Percentiles rank a stretch among this genome's conserved stretches.
These are phyloP conservation scores for Fulvia fulva DNA, from an alignment of 2,329 filamentous ascomycete genomes.

Conservation along the genomic window DNA sequence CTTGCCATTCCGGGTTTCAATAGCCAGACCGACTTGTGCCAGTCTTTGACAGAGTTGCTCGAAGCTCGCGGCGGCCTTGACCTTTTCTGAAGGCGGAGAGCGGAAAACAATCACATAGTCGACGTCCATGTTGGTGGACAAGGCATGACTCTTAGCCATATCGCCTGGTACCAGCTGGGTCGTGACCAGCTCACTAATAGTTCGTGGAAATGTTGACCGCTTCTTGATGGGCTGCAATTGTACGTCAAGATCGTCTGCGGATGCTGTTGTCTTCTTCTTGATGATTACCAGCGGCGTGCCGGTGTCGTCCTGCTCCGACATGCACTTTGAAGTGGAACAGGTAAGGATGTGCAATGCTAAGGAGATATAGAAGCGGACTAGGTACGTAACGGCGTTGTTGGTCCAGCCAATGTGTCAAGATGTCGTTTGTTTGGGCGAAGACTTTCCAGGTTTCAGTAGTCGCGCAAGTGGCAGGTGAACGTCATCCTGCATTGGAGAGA, in stretches of 20 bases:
- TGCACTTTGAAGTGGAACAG: neutral
- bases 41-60: conserved; percentile 72
- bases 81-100: conserved; percentile 63
- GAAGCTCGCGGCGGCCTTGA: conserved; percentile 69
- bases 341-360: neutral
- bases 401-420: neutral
- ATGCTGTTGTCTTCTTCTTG: conserved; percentile 15
- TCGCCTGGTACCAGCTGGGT: conserved; percentile 29
- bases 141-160: conserved; percentile 33
- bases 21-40: conserved; percentile 73
- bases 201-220: conserved; percentile 21
- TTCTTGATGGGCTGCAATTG: conserved; percentile 15
- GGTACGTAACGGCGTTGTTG: neutral
- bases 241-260: neutral
- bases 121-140: conserved; percentile 61
- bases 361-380: neutral
- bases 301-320: conserved; percentile 3
- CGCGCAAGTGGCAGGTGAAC: neutral
- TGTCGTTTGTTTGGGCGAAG: neutral
- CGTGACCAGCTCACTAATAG: conserved; percentile 30
- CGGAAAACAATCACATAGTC: conserved; percentile 86
- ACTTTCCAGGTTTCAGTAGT: neutral
- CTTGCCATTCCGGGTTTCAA: conserved; percentile 79
- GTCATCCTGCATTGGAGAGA: neutral
- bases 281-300: neutral